Evolutionary conservation across 768 basidiomycete species (phyloP), one percentile per base, ranked within the genome.

Genomic region (Tephrocybe sp.): DNA sequence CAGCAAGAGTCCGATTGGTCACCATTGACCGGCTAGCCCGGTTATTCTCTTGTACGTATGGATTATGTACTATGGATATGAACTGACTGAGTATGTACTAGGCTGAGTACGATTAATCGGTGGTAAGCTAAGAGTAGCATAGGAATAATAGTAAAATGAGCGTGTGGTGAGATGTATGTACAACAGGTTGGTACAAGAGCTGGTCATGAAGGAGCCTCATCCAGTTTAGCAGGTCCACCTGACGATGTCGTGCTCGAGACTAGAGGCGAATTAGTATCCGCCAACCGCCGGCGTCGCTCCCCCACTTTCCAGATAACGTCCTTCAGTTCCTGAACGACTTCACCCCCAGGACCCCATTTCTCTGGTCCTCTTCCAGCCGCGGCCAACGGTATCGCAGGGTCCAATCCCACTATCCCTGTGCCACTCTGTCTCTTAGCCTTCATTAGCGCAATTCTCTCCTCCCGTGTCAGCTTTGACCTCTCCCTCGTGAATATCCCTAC

Each of bases 221-320:
- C 50, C 31, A 34, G 15, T 12, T 34, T 23, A 7, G 36, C 38
- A 10, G 30, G 29, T 40, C 33, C 43, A 45, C 10, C n/a, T 19
- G 30, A 13, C 49, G 25, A 3, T 25, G 43, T 3, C 31, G 23
- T 16, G 31, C 13, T 18, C 11, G 43, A 22, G 11, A 19, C 18
- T n/a, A 34, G n/a, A 1, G 30, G 37, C 18, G 36, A 29, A 21
- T 27, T 16, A 11, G 37, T 43, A 38, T 63, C 58, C 36, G 62
- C 62, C 75, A 84, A 72, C 64, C 73, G 75, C 52, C 84, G 68
- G 62, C 82, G 72, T 59, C 75, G 73, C 66, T 91, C 86, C 25
- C 88, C 79, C 8, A 91, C 89, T 63, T 89, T 86, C 86, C 86
- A 88, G 24, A 91, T 91, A 10, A 91, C 88, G 57, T 91, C 89